Evolutionary conservation across 139 green algal species (phyloP).

Genomic region (Picochlorum sp.): DNA sequence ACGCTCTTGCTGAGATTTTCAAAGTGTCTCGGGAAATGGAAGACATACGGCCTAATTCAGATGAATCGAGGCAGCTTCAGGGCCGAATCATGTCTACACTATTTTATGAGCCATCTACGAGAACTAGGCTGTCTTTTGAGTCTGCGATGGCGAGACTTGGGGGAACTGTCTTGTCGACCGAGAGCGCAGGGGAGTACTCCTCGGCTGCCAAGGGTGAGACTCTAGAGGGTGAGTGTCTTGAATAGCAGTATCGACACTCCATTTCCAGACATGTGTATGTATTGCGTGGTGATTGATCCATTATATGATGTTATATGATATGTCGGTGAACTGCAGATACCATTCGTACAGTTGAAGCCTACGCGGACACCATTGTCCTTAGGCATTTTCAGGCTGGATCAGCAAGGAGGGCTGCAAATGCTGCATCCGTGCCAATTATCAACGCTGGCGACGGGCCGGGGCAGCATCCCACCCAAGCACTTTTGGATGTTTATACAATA

Average conservation of each 20-base stretch:
- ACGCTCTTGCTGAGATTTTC: constrained; percentile 79
- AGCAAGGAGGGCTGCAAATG: constrained; percentile 64
- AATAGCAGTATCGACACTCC: too few relatives aligned
- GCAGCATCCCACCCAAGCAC: constrained; percentile 95
- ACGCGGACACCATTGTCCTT: constrained; percentile 93
- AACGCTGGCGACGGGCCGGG: constrained; percentile 95
- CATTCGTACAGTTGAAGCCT: constrained; percentile 91
- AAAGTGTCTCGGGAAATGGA: constrained; percentile 61
- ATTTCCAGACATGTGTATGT: neutral
- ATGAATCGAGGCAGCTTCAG: constrained; percentile 52
- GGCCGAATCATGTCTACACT: constrained; percentile 89
- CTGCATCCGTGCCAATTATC: constrained; percentile 80
- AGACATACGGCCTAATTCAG: constrained; percentile 37
- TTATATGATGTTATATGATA: constrained; percentile 25
- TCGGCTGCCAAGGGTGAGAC: constrained; percentile 97
- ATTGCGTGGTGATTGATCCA: neutral
- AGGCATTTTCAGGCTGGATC: constrained; percentile 83
- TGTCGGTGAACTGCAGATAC: too few relatives aligned
- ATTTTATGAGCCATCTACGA: constrained; percentile 99
- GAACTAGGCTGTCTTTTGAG: constrained; percentile 96
- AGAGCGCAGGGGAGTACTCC: constrained; percentile 92
- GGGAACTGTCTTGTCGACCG: constrained; percentile 88
- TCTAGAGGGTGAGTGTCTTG: too few relatives aligned
- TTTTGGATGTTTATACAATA: constrained; percentile 98
- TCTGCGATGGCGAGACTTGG: constrained; percentile 87